Conservation (phyloP, 805 yeast species). For the Saturnispora gosingensis region DNA sequence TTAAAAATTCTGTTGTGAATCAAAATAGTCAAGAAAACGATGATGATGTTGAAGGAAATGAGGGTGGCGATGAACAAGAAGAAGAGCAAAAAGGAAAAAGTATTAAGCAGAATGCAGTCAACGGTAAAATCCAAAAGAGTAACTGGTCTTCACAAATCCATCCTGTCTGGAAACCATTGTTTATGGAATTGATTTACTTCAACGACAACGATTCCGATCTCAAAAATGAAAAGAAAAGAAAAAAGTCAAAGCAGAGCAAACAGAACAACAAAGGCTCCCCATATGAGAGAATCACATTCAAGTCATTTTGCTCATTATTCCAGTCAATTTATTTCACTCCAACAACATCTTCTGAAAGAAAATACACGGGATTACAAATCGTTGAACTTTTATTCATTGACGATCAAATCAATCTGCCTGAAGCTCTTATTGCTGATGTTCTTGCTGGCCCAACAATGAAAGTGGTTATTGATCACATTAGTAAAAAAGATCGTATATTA, state of each 20-base stretch:
- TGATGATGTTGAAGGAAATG: slow-evolving; percentile 27
- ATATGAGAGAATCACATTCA: slow-evolving; percentile 27
- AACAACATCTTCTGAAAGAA: slow-evolving; percentile 75
- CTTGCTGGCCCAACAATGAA: slow-evolving; percentile 63
- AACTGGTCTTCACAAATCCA: slow-evolving; percentile 70
- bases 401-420: slow-evolving; percentile 12
- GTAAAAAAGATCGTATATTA: slow-evolving; percentile 55
- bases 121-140: slow-evolving; percentile 38
- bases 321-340: slow-evolving; percentile 75
- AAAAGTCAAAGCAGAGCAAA: slow-evolving; percentile 14
- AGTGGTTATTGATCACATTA: slow-evolving; percentile 65
- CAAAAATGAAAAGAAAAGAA: slow-evolving; percentile 29
- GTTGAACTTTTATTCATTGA: slow-evolving; percentile 40
- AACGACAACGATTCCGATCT: neutral
- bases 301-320: slow-evolving; percentile 73
- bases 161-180: slow-evolving; percentile 61
- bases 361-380: slow-evolving; percentile 77
- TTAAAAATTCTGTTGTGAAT: slow-evolving; percentile 45
- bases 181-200: slow-evolving; percentile 32
- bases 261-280: neutral
- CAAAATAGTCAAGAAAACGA: slow-evolving; percentile 29
- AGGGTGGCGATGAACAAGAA: slow-evolving; percentile 25
- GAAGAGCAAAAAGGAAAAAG: slow-evolving; percentile 19
- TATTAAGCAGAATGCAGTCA: neutral
- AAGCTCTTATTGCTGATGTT: slow-evolving; percentile 20